Evolutionary conservation across 306 rosid genomes (phyloP).

Genomic region (Abrus pulchellus): DNA sequence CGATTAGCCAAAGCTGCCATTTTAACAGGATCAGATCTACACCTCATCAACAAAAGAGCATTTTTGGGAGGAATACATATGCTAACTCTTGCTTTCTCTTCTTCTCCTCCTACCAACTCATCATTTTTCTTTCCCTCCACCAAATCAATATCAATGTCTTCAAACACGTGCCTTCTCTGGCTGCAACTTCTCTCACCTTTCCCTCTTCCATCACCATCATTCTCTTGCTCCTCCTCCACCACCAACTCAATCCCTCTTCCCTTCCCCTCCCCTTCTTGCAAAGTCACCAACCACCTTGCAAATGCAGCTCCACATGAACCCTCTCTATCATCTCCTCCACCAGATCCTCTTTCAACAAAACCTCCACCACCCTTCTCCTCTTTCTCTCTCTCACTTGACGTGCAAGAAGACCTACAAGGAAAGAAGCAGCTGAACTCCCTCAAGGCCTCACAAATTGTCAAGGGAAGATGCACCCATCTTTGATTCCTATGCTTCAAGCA

Average conservation of each 20-base stretch:
- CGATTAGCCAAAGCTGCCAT: conserved; percentile 91
- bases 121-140: conserved; percentile 50
- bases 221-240: conserved; percentile 51
- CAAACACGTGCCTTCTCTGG: conserved; percentile 73
- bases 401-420: conserved; percentile 82
- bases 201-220: conserved; percentile 23
- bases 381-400: conserved; percentile 57
- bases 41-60: conserved; percentile 93
- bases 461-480: conserved; percentile 90
- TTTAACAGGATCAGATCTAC: conserved; percentile 98
- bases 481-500: conserved; percentile 72
- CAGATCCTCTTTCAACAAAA: neutral
- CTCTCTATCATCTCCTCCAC: conserved; percentile 50
- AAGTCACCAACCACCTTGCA: conserved; percentile 82
- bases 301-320: conserved; percentile 77
- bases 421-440: conserved; percentile 87
- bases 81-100: conserved; percentile 70
- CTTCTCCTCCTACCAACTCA: conserved; percentile 42
- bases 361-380: conserved; percentile 45
- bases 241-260: conserved; percentile 74
- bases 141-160: conserved; percentile 71
- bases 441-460: conserved; percentile 90
- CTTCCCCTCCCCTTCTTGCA: conserved; percentile 75
- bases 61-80: conserved; percentile 90
- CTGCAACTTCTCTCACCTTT: conserved; percentile 59